phyloP scores from a whole-genome alignment of 2,329 filamentous ascomycete species.

The Torrubiellomyces zombiae region DNA sequence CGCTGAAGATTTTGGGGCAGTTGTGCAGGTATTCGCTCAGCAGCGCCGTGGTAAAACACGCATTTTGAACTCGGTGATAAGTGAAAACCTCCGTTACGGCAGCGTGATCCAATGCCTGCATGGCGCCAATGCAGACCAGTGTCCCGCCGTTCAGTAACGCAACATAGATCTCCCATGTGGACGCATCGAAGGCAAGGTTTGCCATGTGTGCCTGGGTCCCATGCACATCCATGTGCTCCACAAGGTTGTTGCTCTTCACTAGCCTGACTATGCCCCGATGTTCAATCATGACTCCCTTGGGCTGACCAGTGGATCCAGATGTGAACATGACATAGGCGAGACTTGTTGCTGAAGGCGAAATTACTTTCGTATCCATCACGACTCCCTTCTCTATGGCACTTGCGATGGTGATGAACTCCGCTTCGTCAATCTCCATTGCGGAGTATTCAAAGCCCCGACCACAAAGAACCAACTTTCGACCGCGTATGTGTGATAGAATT shows the following conservation, averaged over 20 bases:
- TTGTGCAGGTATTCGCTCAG: not conserved
- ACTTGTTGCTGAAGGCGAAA: not conserved
- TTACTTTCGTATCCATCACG: conserved; percentile 1
- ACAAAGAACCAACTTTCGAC: conserved; percentile 6
- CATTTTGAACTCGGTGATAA: not conserved
- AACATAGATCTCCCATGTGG: conserved; percentile 6
- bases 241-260: not conserved
- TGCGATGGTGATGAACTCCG: conserved; percentile 1
- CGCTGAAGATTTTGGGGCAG: not conserved
- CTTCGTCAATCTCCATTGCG: not conserved
- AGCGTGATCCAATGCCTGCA: conserved; percentile 3
- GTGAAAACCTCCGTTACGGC: not conserved
- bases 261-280: conserved; percentile 1
- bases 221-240: not conserved
- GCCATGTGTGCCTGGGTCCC: conserved; percentile 2
- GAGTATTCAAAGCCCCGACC: conserved; percentile 1
- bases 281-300: conserved; percentile 2
- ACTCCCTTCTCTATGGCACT: not conserved
- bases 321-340: conserved; percentile 3
- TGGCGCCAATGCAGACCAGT: conserved; percentile 5
- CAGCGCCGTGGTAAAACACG: conserved; percentile 1
- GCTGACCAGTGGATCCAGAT: conserved; percentile 1
- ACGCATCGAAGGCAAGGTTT: conserved; percentile 6
- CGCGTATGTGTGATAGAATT: conserved; percentile 6
- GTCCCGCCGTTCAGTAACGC: conserved; percentile 6